Conservation (phyloP, 225 moss, liverwort and hornwort species). For the Marchantia paleacea region DNA sequence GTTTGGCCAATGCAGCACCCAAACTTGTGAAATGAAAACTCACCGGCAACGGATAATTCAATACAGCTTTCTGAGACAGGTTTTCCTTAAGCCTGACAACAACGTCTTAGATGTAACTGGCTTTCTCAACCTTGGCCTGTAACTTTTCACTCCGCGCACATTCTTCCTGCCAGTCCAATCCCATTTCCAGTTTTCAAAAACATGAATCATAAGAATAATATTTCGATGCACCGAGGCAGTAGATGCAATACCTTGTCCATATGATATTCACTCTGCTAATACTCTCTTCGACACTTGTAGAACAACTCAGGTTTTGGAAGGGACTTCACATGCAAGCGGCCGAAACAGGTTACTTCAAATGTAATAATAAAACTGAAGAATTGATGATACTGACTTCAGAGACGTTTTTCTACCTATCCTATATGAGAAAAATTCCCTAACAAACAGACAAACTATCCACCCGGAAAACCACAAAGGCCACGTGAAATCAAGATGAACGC, state of each 20-base stretch:
- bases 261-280: neutral
- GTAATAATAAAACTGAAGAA: too few relatives aligned
- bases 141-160: slow-evolving; percentile 89
- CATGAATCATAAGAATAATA: neutral
- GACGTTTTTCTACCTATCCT: too few relatives aligned
- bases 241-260: neutral
- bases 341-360: too few relatives aligned
- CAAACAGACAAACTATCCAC: too few relatives aligned
- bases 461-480: too few relatives aligned
- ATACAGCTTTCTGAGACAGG: too few relatives aligned
- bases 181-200: neutral
- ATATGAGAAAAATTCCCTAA: too few relatives aligned
- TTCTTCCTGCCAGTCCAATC: slow-evolving; percentile 66
- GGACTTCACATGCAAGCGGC: too few relatives aligned
- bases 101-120: neutral
- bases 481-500: neutral
- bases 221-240: neutral
- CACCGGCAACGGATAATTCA: too few relatives aligned
- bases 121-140: slow-evolving; percentile 21
- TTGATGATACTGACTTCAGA: too few relatives aligned
- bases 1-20: neutral
- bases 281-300: too few relatives aligned
- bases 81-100: neutral
- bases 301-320: too few relatives aligned
- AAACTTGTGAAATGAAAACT: neutral